phyloP scores from a whole-genome alignment of 768 basidiomycete genomes.

The Boletus sp. region DNA sequence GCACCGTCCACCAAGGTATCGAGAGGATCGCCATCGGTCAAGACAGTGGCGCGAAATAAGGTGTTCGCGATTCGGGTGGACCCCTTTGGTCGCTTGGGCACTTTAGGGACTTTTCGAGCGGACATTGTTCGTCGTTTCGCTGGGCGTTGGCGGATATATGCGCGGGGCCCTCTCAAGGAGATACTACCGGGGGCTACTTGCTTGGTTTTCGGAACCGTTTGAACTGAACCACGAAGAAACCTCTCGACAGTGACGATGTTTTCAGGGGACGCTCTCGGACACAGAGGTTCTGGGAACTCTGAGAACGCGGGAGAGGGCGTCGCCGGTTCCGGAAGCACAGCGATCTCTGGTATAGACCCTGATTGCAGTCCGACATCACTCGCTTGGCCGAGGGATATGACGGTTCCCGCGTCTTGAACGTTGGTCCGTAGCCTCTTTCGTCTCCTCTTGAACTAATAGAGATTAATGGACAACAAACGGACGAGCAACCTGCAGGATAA shows the following conservation, averaged over 20 bases:
- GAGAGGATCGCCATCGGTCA: slow-evolving; percentile 25
- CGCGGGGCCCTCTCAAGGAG: slow-evolving; percentile 2
- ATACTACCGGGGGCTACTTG: neutral
- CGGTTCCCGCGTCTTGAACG: neutral
- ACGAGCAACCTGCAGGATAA: neutral
- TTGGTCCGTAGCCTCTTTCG: slow-evolving; percentile 19
- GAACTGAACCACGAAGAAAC: slow-evolving; percentile 19
- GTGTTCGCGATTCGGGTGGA: slow-evolving; percentile 7
- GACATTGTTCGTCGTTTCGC: neutral
- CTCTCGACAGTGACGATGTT: slow-evolving; percentile 24
- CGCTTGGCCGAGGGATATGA: neutral
- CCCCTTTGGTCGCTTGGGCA: neutral
- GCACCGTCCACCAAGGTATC: slow-evolving; percentile 11
- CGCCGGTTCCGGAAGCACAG: slow-evolving; percentile 8
- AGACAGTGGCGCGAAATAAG: slow-evolving; percentile 27
- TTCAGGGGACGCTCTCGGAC: neutral
- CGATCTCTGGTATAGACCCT: slow-evolving; percentile 18
- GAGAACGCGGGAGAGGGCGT: neutral
- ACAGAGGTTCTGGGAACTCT: neutral
- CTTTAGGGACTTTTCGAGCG: neutral
- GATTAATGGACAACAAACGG: neutral
- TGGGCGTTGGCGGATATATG: slow-evolving; percentile 17
- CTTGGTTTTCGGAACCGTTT: neutral
- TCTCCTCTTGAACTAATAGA: slow-evolving; percentile 24
- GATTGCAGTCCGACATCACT: neutral